phyloP scores from a whole-genome alignment of 768 basidiomycete species.

The Exsudoporus frostii region DNA sequence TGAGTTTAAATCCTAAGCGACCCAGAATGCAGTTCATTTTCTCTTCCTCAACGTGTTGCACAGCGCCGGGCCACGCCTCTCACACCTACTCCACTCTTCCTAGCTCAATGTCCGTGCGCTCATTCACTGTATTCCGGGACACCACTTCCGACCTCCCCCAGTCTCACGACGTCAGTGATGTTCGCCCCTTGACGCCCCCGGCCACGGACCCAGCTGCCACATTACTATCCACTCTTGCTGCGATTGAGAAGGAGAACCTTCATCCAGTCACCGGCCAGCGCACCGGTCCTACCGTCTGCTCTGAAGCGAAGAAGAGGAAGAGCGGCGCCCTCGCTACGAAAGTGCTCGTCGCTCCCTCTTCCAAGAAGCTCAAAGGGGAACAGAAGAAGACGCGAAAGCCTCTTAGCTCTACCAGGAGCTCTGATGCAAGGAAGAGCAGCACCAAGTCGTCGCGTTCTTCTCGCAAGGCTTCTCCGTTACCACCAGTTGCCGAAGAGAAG shows the following conservation, averaged over 20 bases:
- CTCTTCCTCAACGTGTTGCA: conserved; percentile 32
- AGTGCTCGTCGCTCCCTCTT: conserved; percentile 32
- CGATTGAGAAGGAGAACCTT: conserved; percentile 74
- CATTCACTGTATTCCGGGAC: conserved; percentile 67
- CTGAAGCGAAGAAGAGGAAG: conserved; percentile 61
- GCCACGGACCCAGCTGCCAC: conserved; percentile 30
- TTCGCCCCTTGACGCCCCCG: conserved; percentile 19
- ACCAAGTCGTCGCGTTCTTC: conserved; percentile 33
- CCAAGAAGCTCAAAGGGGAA: conserved; percentile 45
- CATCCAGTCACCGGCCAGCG: conserved; percentile 72
- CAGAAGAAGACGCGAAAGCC: conserved; percentile 61
- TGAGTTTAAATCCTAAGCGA: conserved; percentile 33
- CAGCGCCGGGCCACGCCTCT: conserved; percentile 25
- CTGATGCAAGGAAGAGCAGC: conserved; percentile 40
- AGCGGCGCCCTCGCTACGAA: conserved; percentile 58
- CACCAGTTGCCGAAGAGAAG: conserved; percentile 55
- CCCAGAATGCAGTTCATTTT: conserved; percentile 17
- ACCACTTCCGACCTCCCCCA: conserved; percentile 36
- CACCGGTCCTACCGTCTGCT: conserved; percentile 36
- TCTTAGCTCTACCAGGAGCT: conserved; percentile 17
- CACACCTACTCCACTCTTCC: conserved; percentile 9
- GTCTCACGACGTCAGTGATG: conserved; percentile 26
- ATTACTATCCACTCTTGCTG: conserved; percentile 34
- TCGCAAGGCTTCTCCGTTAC: conserved; percentile 55
- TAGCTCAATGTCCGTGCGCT: conserved; percentile 50